phyloP scores from a whole-genome alignment of 108 stramenopile genomes.

The Stephanodiscus minutulus region DNA sequence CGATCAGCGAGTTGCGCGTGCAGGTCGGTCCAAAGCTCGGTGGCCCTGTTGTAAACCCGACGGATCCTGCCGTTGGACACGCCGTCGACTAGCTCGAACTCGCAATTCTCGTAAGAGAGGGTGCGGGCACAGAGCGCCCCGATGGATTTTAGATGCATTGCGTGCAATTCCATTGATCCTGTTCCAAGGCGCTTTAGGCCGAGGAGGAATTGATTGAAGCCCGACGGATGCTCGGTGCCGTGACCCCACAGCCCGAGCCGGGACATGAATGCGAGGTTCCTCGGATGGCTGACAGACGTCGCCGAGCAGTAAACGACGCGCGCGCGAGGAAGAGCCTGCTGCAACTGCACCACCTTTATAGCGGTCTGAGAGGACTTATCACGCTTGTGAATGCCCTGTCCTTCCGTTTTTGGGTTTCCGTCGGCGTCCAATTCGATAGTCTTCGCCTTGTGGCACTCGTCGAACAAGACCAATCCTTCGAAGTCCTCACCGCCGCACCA shows the following conservation, averaged over 20 bases:
- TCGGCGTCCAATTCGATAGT: constrained; percentile 22
- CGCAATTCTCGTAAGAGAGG: constrained; percentile 63
- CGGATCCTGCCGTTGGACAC: constrained; percentile 29
- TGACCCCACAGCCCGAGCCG: constrained; percentile 66
- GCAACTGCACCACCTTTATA: constrained; percentile 61
- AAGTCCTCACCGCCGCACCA: constrained; percentile 51
- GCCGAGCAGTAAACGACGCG: constrained; percentile 74
- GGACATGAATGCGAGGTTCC: constrained; percentile 74
- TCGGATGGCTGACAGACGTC: constrained; percentile 62
- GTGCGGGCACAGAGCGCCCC: constrained; percentile 58
- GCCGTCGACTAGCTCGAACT: constrained; percentile 60
- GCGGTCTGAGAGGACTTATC: constrained; percentile 42
- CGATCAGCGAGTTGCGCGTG: constrained; percentile 32
- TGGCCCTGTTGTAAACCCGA: constrained; percentile 48
- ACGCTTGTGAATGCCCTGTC: constrained; percentile 20
- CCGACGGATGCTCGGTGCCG: constrained; percentile 42
- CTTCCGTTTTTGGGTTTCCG: constrained; percentile 40
- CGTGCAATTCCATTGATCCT: constrained; percentile 71
- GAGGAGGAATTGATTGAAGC: constrained; percentile 55
- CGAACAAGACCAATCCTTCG: constrained; percentile 45
- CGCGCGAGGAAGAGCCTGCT: constrained; percentile 65
- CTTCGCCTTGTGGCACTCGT: constrained; percentile 66
- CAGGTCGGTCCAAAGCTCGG: constrained; percentile 60
- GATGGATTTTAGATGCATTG: constrained; percentile 68
- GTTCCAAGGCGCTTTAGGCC: constrained; percentile 56